Conservation (phyloP, 352 stramenopile species). For the Phytophthora macrochlamydospora region DNA sequence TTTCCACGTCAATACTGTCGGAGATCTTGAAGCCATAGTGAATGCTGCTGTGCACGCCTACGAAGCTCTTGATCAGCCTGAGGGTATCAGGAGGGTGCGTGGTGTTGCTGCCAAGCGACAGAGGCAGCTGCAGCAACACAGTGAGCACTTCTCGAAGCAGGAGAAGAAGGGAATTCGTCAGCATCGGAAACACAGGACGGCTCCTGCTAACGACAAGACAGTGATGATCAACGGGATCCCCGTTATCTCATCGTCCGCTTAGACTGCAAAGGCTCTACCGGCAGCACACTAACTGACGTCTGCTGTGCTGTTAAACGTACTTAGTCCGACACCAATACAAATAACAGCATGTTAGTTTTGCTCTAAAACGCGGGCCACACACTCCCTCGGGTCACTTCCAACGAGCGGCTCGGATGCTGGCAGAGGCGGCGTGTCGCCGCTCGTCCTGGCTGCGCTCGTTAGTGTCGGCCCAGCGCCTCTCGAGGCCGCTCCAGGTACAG, state of each 20-base stretch:
- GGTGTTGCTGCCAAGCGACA: constrained; percentile 18
- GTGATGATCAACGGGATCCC: constrained; percentile 32
- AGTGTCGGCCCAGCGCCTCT: constrained; percentile 19
- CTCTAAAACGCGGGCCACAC: not conserved
- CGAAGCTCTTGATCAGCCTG: constrained; percentile 31
- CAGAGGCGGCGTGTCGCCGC: constrained; percentile 29
- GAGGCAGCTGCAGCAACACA: constrained; percentile 19
- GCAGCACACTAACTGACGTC: no score
- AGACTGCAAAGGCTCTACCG: not conserved
- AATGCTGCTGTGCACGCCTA: constrained; percentile 37
- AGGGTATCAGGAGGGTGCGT: constrained; percentile 25
- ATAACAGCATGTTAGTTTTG: not conserved
- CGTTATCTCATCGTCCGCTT: constrained; percentile 26
- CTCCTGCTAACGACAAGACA: constrained; percentile 7
- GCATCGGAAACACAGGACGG: not conserved
- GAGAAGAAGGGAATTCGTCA: constrained; percentile 5
- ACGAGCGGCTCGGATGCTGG: constrained; percentile 21
- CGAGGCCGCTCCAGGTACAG: constrained; percentile 25
- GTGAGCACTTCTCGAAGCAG: constrained; percentile 5
- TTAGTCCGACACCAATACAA: no score
- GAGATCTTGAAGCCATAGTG: constrained; percentile 31
- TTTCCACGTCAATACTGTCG: constrained; percentile 18
- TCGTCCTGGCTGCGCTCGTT: constrained; percentile 31
- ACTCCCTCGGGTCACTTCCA: constrained; percentile 9
- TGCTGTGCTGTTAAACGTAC: no score